Conservation (phyloP, 306 rosid genomes). For the Cicer cuneatum region DNA sequence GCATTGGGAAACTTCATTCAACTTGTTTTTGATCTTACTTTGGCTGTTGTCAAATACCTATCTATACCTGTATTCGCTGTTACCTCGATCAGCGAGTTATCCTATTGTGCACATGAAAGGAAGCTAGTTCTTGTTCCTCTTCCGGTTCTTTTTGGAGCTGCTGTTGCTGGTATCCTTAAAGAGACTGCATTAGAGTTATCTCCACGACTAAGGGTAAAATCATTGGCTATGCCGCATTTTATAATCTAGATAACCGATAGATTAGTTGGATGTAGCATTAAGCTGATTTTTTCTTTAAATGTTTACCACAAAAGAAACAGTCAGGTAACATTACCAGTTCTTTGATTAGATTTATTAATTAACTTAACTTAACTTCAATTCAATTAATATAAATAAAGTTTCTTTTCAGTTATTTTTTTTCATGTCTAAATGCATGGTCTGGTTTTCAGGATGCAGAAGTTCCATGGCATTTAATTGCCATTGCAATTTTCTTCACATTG, state of each 20-base stretch:
- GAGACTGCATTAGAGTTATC: constrained; percentile 68
- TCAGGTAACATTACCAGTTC: no score
- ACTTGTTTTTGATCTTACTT: constrained; percentile 66
- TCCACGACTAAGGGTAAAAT: constrained; percentile 72
- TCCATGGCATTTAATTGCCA: constrained; percentile 88
- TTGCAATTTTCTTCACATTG: constrained; percentile 76
- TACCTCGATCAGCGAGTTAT: constrained; percentile 85
- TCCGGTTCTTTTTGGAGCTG: constrained; percentile 70
- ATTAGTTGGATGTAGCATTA: constrained; percentile 35
- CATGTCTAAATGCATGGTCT: constrained; percentile 34
- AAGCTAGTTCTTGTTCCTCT: constrained; percentile 74
- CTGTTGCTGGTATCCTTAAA: constrained; percentile 70
- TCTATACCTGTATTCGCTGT: constrained; percentile 66
- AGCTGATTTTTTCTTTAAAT: constrained; percentile 13
- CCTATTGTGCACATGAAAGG: constrained; percentile 82
- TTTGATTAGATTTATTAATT: no score
- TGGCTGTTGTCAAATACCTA: constrained; percentile 74
- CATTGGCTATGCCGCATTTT: constrained; percentile 21
- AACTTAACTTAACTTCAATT: no score
- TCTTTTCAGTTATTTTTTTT: not conserved
- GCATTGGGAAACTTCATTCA: constrained; percentile 74
- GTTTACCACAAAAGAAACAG: constrained; percentile 5
- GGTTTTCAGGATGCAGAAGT: constrained; percentile 81
- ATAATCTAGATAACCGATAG: constrained; percentile 14
- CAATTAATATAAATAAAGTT: not conserved